Percentiles rank a stretch among this genome's conserved stretches.
Evolutionary conservation across 306 rosid species (phyloP).

Genomic region (Alnus glutinosa): DNA sequence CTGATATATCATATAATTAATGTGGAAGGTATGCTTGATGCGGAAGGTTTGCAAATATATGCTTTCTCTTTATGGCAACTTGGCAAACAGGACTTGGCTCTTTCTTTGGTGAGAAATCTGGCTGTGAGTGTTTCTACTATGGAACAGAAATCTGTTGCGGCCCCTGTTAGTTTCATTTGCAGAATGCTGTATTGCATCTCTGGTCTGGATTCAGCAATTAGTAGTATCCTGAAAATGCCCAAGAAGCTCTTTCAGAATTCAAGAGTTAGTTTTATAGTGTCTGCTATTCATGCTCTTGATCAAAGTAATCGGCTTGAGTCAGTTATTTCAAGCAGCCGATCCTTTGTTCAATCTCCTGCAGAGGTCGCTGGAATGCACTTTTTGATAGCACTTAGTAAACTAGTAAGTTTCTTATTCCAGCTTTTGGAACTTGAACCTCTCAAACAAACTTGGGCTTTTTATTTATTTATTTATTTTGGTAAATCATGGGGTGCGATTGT

Average conservation of each 20-base stretch:
- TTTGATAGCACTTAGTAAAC: constrained; percentile 79
- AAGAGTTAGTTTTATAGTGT: constrained; percentile 66
- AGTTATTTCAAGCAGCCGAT: constrained; percentile 56
- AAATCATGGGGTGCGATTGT: constrained; percentile 4
- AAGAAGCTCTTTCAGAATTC: constrained; percentile 68
- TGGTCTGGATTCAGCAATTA: constrained; percentile 69
- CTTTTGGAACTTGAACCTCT: constrained; percentile 21
- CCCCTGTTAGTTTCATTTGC: constrained; percentile 70
- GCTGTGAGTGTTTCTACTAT: constrained; percentile 54
- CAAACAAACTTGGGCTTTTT: background rate
- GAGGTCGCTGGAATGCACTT: constrained; percentile 74
- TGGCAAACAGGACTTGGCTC: constrained; percentile 66
- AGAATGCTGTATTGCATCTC: constrained; percentile 61
- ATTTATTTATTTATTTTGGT: background rate
- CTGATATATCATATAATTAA: constrained; percentile 29
- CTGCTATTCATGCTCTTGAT: constrained; percentile 82
- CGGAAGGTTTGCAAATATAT: constrained; percentile 72
- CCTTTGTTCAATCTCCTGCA: constrained; percentile 55
- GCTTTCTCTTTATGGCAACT: constrained; percentile 81
- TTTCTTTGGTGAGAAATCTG: constrained; percentile 57
- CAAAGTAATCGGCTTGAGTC: constrained; percentile 53
- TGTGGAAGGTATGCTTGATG: constrained; percentile 70
- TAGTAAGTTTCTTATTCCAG: constrained; percentile 48
- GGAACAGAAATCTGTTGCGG: constrained; percentile 47
- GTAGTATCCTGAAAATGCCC: constrained; percentile 72